Conservation (phyloP, 1,139 yeast species). For the Yamadazyma kanchanaburiensis region DNA sequence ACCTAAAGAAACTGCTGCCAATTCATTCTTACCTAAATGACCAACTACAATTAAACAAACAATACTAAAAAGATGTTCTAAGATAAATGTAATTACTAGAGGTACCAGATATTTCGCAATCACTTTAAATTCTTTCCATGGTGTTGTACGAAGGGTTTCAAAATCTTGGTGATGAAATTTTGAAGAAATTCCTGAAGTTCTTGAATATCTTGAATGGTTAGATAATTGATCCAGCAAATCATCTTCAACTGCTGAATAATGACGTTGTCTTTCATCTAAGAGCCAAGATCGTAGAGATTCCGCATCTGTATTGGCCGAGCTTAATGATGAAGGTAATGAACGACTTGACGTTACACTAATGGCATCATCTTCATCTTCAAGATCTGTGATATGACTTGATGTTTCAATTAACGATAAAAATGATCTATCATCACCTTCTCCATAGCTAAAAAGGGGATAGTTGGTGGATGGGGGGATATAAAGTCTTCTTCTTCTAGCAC, state of each 20-base stretch:
- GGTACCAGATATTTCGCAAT: slow-evolving; percentile 60
- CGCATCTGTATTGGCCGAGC: slow-evolving; percentile 49
- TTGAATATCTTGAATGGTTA: slow-evolving; percentile 10
- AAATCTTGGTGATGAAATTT: slow-evolving; percentile 20
- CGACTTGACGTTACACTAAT: slow-evolving; percentile 54
- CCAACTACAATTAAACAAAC: slow-evolving; percentile 73
- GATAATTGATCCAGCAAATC: slow-evolving; percentile 11
- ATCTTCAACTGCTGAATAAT: slow-evolving; percentile 34
- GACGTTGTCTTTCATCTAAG: slow-evolving; percentile 63
- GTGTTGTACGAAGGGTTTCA: slow-evolving; percentile 43
- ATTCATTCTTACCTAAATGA: slow-evolving; percentile 65
- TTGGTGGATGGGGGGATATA: slow-evolving; percentile 74
- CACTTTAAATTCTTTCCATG: slow-evolving; percentile 42
- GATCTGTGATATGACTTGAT: slow-evolving; percentile 40
- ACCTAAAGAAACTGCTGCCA: slow-evolving; percentile 82
- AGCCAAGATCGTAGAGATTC: slow-evolving; percentile 59
- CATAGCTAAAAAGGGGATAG: slow-evolving; percentile 63
- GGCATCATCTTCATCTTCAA: slow-evolving; percentile 43
- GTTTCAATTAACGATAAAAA: slow-evolving; percentile 47
- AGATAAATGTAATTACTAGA: slow-evolving; percentile 59
- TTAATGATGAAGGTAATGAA: slow-evolving; percentile 64
- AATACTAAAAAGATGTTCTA: slow-evolving; percentile 70
- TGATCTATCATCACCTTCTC: slow-evolving; percentile 60
- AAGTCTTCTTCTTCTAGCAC: slow-evolving; percentile 39
- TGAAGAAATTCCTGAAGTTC: slow-evolving; percentile 7